These are phyloP conservation scores for Zancudomyces culisetae DNA, from an alignment of 371 early-diverging fungal genomes.

Conservation along the genomic window DNA sequence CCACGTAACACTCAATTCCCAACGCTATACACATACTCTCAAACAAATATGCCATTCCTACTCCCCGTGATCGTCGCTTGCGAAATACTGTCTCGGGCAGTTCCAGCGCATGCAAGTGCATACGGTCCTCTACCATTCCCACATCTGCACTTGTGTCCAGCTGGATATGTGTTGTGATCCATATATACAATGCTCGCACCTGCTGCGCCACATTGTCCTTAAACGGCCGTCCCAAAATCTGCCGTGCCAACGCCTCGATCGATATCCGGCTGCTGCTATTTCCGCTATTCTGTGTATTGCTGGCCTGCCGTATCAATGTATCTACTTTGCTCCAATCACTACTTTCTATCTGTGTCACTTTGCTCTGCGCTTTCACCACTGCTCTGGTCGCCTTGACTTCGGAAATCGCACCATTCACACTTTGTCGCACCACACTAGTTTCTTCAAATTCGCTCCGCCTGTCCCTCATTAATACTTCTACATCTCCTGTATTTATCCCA, in stretches of 20 bases:
- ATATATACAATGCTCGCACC: slow-evolving; percentile 20
- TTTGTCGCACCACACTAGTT: not conserved
- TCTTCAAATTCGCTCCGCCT: not conserved
- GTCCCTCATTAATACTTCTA: not conserved
- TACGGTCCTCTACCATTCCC: slow-evolving; percentile 10
- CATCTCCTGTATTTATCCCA: not conserved
- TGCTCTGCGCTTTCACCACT: slow-evolving; percentile 21
- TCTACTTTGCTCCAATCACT: slow-evolving; percentile 20
- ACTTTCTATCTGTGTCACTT: slow-evolving; percentile 16
- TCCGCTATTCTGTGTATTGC: too few species aligned
- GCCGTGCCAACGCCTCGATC: slow-evolving; percentile 15
- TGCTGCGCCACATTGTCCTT: slow-evolving; percentile 2
- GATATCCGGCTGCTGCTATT: slow-evolving; percentile 14
- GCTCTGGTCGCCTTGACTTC: slow-evolving; percentile 19
- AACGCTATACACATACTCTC: slow-evolving; percentile 21
- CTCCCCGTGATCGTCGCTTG: slow-evolving; percentile 19
- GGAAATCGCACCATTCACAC: slow-evolving; percentile 10
- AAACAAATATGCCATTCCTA: slow-evolving; percentile 24
- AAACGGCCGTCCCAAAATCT: slow-evolving; percentile 23
- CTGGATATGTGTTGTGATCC: slow-evolving; percentile 21
- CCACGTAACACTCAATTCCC: slow-evolving; percentile 18
- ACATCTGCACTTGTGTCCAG: slow-evolving; percentile 6
- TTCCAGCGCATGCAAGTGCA: slow-evolving; percentile 18
- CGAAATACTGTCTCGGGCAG: slow-evolving; percentile 15
- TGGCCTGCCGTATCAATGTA: slow-evolving; percentile 19